Percentiles rank a stretch among this genome's conserved stretches.
These are phyloP conservation scores for Neurospora sp. DNA, from an alignment of 495 filamentous ascomycete species.

Conservation along the genomic window DNA sequence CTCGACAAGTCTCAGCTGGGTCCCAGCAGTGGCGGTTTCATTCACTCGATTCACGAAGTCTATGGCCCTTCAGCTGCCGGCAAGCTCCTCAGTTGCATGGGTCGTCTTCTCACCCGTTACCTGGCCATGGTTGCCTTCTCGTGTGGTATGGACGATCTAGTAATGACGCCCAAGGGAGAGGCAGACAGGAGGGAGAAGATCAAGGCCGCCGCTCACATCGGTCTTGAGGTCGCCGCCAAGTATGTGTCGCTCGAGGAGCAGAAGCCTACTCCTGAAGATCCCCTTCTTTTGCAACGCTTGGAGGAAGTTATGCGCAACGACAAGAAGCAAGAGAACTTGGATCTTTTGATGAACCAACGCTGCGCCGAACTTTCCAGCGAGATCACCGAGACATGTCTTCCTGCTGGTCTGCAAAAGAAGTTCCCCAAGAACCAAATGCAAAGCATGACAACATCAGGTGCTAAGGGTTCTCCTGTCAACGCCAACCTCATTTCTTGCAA, in stretches of 20 bases:
- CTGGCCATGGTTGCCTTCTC: constrained; percentile 90
- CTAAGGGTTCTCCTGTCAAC: constrained; percentile 88
- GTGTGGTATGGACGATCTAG: constrained; percentile 94
- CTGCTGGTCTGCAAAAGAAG: constrained; percentile 70
- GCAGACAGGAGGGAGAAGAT: constrained; percentile 58
- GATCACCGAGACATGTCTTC: constrained; percentile 70
- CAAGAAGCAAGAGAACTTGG: constrained; percentile 76
- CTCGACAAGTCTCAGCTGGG: constrained; percentile 95
- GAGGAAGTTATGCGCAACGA: constrained; percentile 89
- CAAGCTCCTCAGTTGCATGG: constrained; percentile 76
- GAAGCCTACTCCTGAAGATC: constrained; percentile 45
- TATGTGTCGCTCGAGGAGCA: constrained; percentile 79
- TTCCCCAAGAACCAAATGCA: constrained; percentile 99
- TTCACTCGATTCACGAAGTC: constrained; percentile 86
- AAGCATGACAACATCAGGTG: constrained; percentile 93
- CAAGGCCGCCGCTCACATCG: constrained; percentile 57
- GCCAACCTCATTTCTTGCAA: constrained; percentile 97
- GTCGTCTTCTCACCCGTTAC: constrained; percentile 78
- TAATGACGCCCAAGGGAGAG: constrained; percentile 76
- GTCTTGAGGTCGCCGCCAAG: constrained; percentile 72
- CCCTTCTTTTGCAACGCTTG: constrained; percentile 62
- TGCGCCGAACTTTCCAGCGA: constrained; percentile 63
- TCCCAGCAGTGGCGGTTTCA: constrained; percentile 72
- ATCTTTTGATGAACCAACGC: constrained; percentile 70
- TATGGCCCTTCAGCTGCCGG: constrained; percentile 84